These are phyloP conservation scores for Paramarasmius palmivorus DNA, from an alignment of 1,284 basidiomycete species.

Conservation along the genomic window DNA sequence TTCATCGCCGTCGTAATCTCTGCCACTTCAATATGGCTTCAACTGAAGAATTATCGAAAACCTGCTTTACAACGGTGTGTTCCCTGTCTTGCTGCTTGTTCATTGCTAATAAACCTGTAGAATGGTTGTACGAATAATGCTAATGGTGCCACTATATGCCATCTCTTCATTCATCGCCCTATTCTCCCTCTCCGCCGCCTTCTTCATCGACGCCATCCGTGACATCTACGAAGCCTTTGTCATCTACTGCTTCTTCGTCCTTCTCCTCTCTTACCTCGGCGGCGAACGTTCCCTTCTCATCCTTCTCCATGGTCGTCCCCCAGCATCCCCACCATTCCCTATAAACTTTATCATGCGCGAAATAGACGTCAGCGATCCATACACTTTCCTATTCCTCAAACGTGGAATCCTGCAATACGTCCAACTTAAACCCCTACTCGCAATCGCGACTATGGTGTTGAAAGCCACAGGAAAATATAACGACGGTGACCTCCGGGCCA, in stretches of 20 bases:
- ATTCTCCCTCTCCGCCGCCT: constrained; percentile 93
- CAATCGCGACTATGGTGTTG: constrained; percentile 81
- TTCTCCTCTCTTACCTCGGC: constrained; percentile 85
- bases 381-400: constrained; percentile 93
- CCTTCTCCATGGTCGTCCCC: constrained; percentile 85
- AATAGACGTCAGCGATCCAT: constrained; percentile 90
- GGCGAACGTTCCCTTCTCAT: constrained; percentile 93
- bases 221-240: constrained; percentile 99
- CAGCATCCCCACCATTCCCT: constrained; percentile 87
- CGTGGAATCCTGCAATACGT: constrained; percentile 97
- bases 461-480: constrained; percentile 88
- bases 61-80: constrained; percentile 77
- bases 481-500: constrained; percentile 83
- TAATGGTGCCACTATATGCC: constrained; percentile 96
- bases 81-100: neutral
- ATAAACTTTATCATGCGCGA: constrained; percentile 75
- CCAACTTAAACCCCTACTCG: constrained; percentile 92
- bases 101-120: constrained; percentile 37
- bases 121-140: constrained; percentile 93
- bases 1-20: constrained; percentile 78
- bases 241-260: constrained; percentile 90
- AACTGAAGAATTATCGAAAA: constrained; percentile 90
- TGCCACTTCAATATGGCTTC: constrained; percentile 81
- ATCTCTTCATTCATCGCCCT: constrained; percentile 91
- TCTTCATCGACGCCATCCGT: constrained; percentile 92